These are phyloP conservation scores for Microdochium trichocladiopsis DNA, from an alignment of 2,329 filamentous ascomycete species.

Conservation along the genomic window DNA sequence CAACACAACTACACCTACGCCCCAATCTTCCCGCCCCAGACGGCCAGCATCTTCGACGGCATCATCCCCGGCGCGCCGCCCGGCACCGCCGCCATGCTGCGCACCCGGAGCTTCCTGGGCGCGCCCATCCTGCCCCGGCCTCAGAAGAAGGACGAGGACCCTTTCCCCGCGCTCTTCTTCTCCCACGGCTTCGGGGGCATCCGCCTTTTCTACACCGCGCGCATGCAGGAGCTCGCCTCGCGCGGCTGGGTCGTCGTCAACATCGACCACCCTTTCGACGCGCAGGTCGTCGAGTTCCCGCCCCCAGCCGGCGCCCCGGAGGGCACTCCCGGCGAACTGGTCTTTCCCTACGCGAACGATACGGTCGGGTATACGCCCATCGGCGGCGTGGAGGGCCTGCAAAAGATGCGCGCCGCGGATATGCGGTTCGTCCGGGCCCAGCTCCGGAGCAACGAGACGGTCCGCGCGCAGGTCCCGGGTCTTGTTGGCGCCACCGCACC, in stretches of 20 bases:
- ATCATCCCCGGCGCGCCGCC: slow-evolving; percentile 11
- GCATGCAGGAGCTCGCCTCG: slow-evolving; percentile 36
- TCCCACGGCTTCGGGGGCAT: slow-evolving; percentile 36
- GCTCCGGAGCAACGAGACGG: slow-evolving; percentile 9
- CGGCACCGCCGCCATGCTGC: slow-evolving; percentile 8
- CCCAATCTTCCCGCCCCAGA: not conserved
- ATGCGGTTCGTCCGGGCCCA: slow-evolving; percentile 27
- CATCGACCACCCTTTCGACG: slow-evolving; percentile 42
- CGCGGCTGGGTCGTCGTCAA: slow-evolving; percentile 37
- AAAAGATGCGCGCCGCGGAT: slow-evolving; percentile 26
- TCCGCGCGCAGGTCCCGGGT: slow-evolving; percentile 24
- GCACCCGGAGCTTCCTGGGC: slow-evolving; percentile 6
- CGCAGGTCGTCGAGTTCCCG: slow-evolving; percentile 36
- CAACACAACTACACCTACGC: not conserved
- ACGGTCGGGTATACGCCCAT: not conserved
- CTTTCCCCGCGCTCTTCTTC: slow-evolving; percentile 26
- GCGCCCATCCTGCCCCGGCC: not conserved
- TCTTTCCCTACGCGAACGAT: not conserved
- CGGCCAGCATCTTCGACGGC: slow-evolving; percentile 5
- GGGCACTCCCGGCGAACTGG: slow-evolving; percentile 8
- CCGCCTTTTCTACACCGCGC: slow-evolving; percentile 32
- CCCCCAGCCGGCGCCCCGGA: slow-evolving; percentile 11
- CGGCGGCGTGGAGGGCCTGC: not conserved
- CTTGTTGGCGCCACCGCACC: slow-evolving; percentile 5
- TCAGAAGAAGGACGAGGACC: not conserved